Percentiles rank a stretch among this genome's conserved stretches.
phyloP scores from a whole-genome alignment of 176 grass and related monocot genomes.

The Stipa capillata region DNA sequence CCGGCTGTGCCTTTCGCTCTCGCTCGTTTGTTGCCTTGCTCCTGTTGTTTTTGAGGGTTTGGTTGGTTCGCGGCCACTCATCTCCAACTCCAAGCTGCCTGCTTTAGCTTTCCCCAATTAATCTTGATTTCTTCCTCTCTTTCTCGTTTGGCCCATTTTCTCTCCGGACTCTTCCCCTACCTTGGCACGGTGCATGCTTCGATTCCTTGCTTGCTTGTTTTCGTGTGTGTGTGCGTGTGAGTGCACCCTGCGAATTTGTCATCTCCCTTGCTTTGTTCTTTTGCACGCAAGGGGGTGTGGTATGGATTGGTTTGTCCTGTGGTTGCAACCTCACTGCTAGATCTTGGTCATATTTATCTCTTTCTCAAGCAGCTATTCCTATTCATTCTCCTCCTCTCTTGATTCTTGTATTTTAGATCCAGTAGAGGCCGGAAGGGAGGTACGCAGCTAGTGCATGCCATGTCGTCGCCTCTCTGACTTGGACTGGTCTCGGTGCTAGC shows the following conservation, averaged over 20 bases:
- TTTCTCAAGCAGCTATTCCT: no score
- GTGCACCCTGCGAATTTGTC: slow-evolving; percentile 39
- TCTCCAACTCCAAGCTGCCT: not conserved
- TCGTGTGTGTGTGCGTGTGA: slow-evolving; percentile 8
- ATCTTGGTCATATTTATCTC: slow-evolving; percentile 22
- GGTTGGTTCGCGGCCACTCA: not conserved
- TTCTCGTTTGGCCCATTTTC: not conserved
- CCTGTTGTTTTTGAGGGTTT: slow-evolving; percentile 25
- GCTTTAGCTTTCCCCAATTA: slow-evolving; percentile 18
- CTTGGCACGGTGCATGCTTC: slow-evolving; percentile 14
- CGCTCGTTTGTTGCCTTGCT: not conserved
- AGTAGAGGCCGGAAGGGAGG: slow-evolving; percentile 20
- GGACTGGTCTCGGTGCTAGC: slow-evolving; percentile 10
- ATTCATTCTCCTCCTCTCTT: not conserved
- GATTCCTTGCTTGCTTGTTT: slow-evolving; percentile 11
- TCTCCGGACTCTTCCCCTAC: slow-evolving; percentile 15
- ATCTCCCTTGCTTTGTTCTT: slow-evolving; percentile 39
- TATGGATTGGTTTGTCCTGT: slow-evolving; percentile 2
- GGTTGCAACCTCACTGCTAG: no score
- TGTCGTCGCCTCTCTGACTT: no score
- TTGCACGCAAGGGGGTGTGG: slow-evolving; percentile 11
- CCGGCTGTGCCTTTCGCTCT: not conserved
- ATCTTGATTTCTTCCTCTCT: not conserved
- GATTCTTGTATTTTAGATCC: slow-evolving; percentile 48
- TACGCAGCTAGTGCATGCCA: not conserved